Percentiles rank a stretch among this genome's conserved stretches.
Evolutionary conservation across 139 green algal genomes (phyloP).

Genomic region (Chlorella sp.): DNA sequence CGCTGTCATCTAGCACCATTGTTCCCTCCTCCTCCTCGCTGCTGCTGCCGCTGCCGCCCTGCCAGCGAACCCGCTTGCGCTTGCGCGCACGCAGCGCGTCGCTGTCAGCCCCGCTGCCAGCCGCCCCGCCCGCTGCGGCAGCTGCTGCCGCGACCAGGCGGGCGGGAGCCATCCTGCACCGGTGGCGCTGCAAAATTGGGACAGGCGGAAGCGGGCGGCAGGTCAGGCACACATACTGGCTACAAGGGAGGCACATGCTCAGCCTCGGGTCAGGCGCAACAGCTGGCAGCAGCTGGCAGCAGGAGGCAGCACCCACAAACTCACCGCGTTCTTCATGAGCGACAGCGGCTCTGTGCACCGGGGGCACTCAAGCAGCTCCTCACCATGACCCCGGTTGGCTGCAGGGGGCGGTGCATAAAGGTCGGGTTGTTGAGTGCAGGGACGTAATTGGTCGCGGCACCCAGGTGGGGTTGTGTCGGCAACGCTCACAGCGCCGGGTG

Average conservation of each 20-base stretch:
- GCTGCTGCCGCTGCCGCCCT: background rate
- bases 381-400: background rate
- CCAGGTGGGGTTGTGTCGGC: background rate
- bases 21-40: no score
- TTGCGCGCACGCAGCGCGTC: background rate
- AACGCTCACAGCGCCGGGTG: no score
- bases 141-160: background rate
- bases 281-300: background rate
- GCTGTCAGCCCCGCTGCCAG: background rate
- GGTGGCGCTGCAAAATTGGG: background rate
- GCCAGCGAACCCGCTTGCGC: background rate
- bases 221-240: no score
- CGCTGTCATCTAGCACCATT: background rate
- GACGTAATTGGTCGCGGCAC: no score
- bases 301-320: no score
- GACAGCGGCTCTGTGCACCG: background rate
- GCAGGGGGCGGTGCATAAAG: background rate
- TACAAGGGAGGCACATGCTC: no score
- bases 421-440: no score
- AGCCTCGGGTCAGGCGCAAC: background rate
- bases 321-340: background rate
- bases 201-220: no score
- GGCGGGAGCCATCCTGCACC: background rate
- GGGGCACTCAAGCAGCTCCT: background rate
- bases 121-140: background rate